phyloP scores from a whole-genome alignment of 352 stramenopile species.

The Phytophthora pini region DNA sequence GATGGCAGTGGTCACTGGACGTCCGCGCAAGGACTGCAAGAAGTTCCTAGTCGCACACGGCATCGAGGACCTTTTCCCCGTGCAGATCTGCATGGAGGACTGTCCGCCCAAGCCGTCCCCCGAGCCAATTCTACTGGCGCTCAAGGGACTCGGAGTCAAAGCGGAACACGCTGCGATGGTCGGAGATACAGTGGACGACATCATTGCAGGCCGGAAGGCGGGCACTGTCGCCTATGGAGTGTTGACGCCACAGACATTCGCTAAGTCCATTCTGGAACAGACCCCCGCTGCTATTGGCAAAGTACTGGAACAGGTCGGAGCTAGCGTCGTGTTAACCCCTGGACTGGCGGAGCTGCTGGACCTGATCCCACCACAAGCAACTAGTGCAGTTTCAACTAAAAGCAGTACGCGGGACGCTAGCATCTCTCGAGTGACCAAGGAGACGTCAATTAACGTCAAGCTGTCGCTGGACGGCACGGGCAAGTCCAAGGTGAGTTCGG shows the following conservation, averaged over 20 bases:
- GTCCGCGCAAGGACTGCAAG: slow-evolving; percentile 93
- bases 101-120: slow-evolving; percentile 94
- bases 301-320: slow-evolving; percentile 64
- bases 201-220: slow-evolving; percentile 85
- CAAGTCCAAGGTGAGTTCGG: slow-evolving; percentile 85
- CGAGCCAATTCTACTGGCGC: slow-evolving; percentile 85
- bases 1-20: slow-evolving; percentile 93
- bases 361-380: slow-evolving; percentile 48
- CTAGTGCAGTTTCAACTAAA: background rate
- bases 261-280: slow-evolving; percentile 76
- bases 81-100: slow-evolving; percentile 97
- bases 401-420: slow-evolving; percentile 40
- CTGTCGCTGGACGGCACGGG: slow-evolving; percentile 91
- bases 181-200: slow-evolving; percentile 97
- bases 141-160: slow-evolving; percentile 84
- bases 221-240: slow-evolving; percentile 82
- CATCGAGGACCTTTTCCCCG: slow-evolving; percentile 89
- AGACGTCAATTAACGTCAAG: slow-evolving; percentile 93
- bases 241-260: slow-evolving; percentile 87
- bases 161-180: slow-evolving; percentile 90
- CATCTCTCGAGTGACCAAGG: slow-evolving; percentile 91
- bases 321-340: slow-evolving; percentile 67
- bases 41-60: slow-evolving; percentile 92
- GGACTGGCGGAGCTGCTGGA: slow-evolving; percentile 87
- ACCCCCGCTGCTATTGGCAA: slow-evolving; percentile 51